Base-by-base conservation (phyloP, 2,329 filamentous ascomycete genomes). In the Claviceps fusiformis region DNA sequence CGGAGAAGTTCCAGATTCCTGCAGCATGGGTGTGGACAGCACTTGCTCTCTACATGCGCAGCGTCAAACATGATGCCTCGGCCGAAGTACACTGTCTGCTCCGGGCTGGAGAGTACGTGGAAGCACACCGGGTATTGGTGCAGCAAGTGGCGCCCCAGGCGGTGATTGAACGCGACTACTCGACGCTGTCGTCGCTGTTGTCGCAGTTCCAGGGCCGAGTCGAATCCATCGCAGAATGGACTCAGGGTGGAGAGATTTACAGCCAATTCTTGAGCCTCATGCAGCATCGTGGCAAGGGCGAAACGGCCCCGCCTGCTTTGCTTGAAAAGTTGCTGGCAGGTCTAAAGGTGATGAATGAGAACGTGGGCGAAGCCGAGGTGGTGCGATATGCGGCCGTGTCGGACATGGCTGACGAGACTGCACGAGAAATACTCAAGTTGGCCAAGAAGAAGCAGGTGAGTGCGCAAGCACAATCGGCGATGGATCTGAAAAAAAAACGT, bases 61-160 rank as follows among this genome's bases (percentile, higher is more conserved):
- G 84, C 56, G 81, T 83, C 50, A 81, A 79, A 63, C 81, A 83
- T 59, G 82, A 91, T 65, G 77, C 86, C 11, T 78, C 76, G 49
- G 75, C 76, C 5, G 89, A 95, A 68, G 87, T 92, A 10, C 78
- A 85, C 54, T 93, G 85, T 63, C 82, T 98, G 13, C 78, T 97
- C 57, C 82, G 83, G 51, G 92, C 90, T 2, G 79, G 80, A 44
- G 83, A 87, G 46, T 87, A 83, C 69, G 76, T 82, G 35, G 88
- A 93, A 66, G 93, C 93, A 0, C 93, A 97, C 70, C 80, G 83
- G 33, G 88, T 92, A 1, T 85, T 98, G 54, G 81, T 86, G 57
- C 81, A 82, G 59, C 79, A 86, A 60, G 90, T 97, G 35, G 93
- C 88, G 0, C 93, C 93, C 0, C 76, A 79, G 33, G 82, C 89